Conservation (phyloP, 805 yeast genomes). For the Spathaspora arborariae region DNA sequence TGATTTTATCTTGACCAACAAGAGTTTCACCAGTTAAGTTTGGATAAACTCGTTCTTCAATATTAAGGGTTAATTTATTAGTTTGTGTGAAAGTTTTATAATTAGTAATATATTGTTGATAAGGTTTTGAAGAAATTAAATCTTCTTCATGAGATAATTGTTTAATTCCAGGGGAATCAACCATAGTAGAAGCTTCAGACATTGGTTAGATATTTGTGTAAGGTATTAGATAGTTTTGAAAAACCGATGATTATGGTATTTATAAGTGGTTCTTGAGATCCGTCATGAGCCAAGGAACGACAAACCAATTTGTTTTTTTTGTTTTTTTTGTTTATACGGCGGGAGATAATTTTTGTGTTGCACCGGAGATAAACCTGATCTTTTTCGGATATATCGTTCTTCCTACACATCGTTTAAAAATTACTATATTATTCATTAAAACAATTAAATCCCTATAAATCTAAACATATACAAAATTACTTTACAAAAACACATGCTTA, state of each 20-base stretch:
- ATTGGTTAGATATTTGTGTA: neutral
- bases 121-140: constrained; percentile 4
- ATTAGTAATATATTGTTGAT: constrained; percentile 1
- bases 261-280: neutral
- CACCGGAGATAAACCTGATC: neutral
- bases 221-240: too few relatives aligned
- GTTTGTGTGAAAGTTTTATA: constrained; percentile 2
- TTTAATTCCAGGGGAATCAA: neutral
- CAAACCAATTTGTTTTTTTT: neutral
- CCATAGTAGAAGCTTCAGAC: constrained; percentile 1
- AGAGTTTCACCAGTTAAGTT: constrained; percentile 34
- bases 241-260: neutral
- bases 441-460: neutral
- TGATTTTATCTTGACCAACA: constrained; percentile 31
- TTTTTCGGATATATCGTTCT: neutral
- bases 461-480: neutral
- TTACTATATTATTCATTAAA: neutral
- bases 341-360: neutral
- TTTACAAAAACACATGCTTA: constrained; percentile 13
- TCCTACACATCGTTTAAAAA: neutral
- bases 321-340: neutral
- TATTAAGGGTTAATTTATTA: constrained; percentile 6
- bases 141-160: neutral
- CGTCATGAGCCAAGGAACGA: neutral
- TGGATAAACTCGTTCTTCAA: constrained; percentile 29